Base-by-base conservation (phyloP, 78 protist genomes). In the Paulinella micropora region DNA sequence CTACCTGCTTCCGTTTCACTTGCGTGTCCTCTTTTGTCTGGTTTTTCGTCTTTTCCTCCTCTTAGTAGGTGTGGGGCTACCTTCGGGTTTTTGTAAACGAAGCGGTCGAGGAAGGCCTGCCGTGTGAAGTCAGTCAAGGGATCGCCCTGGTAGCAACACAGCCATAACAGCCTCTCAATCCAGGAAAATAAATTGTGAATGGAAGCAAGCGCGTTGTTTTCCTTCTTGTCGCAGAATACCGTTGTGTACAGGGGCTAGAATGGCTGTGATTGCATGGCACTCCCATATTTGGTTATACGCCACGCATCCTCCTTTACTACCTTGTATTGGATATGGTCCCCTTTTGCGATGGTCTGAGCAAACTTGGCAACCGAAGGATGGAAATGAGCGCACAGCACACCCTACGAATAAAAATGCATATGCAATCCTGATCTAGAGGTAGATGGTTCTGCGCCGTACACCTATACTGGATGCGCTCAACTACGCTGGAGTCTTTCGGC, bases 41-140 rank as follows among this genome's bases (percentile, higher is more conserved):
- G n/a, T n/a, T n/a, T n/a, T n/a, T n/a, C n/a, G n/a, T n/a, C n/a
- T n/a, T n/a, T n/a, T n/a, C n/a, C n/a, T n/a, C n/a, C n/a, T n/a
- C n/a, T n/a, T n/a, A n/a, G n/a, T n/a, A n/a, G n/a, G n/a, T n/a
- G n/a, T n/a, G n/a, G n/a, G n/a, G n/a, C n/a, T n/a, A n/a, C 34
- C 89, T 86, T 86, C 29, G 89, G 89, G 82, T 86, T 86, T 39
- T 67, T 40, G 89, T 32, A 86, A 38, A 86, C 82, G 89, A 86
- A 86, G 40, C 69, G 67, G 39, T 86, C 89, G 15, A 86, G 89
- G 89, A 86, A 86, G n/a, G 89, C 82, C 37, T 1, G 0, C 31
- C 35, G 79, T 4, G 26, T 3, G 39, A 86, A 86, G 89, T 86
- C 89, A 3, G 0, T 0, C 82, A 86, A 39, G 31, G 89, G 89